Percentiles rank a stretch among this genome's conserved stretches.
These are phyloP conservation scores for Serendipita sp. DNA, from an alignment of 1,284 basidiomycete genomes.

Conservation along the genomic window DNA sequence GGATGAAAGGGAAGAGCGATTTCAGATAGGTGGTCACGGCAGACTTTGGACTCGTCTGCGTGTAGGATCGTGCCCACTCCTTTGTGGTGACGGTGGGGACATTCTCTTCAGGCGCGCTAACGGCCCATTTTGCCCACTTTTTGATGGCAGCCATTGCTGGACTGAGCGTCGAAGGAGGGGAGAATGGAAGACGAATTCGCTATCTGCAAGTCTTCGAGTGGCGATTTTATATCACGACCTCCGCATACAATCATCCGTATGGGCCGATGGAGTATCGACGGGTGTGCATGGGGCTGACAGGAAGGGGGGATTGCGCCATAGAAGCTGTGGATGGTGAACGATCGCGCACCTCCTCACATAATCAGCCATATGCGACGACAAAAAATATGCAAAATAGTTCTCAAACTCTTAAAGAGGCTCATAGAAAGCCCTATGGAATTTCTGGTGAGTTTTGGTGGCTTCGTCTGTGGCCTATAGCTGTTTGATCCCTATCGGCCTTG, in stretches of 20 bases:
- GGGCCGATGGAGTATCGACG: conserved; percentile 2
- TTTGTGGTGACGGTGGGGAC: conserved; percentile 41
- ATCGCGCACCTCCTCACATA: no score
- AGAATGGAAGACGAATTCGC: not conserved
- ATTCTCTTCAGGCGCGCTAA: conserved; percentile 44
- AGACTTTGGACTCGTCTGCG: conserved; percentile 28
- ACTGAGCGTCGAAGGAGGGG: not conserved
- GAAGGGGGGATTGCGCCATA: not conserved
- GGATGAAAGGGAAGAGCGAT: conserved; percentile 68
- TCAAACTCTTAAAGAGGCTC: no score
- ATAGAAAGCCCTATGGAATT: no score
- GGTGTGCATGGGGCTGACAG: conserved; percentile 2
- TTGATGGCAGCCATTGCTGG: conserved; percentile 12
- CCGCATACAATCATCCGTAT: not conserved
- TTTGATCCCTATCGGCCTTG: no score
- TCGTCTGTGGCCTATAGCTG: no score
- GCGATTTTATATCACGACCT: not conserved
- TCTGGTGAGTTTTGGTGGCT: no score
- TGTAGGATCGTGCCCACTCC: conserved; percentile 34
- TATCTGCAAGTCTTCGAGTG: not conserved
- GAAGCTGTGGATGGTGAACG: no score
- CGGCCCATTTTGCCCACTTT: conserved; percentile 31
- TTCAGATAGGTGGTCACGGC: conserved; percentile 44
- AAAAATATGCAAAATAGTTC: no score
- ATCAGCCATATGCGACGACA: no score